These are phyloP conservation scores for Stagonosporopsis cucurbitacearum DNA, from an alignment of 2,329 filamentous ascomycete genomes.

Conservation along the genomic window DNA sequence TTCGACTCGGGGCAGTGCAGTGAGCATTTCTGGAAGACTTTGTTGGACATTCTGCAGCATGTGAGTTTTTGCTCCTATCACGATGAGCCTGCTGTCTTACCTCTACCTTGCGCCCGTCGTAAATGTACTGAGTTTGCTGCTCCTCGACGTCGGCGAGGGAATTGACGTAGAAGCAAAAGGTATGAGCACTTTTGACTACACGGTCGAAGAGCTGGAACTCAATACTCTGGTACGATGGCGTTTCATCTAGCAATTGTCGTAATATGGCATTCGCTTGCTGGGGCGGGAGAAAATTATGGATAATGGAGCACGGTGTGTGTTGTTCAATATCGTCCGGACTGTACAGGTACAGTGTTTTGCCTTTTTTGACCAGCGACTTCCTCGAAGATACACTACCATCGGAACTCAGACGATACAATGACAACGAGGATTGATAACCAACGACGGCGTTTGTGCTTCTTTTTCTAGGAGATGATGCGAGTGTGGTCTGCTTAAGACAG, in stretches of 20 bases:
- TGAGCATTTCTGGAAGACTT: conserved; percentile 75
- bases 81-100: conserved; percentile 48
- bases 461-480: conserved; percentile 46
- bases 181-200: conserved; percentile 84
- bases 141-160: conserved; percentile 70
- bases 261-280: conserved; percentile 77
- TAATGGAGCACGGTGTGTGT: conserved; percentile 87
- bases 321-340: conserved; percentile 79
- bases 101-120: conserved; percentile 78
- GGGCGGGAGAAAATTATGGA: conserved; percentile 84
- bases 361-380: conserved; percentile 71
- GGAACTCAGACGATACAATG: conserved; percentile 30
- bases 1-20: conserved; percentile 73
- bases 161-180: conserved; percentile 82
- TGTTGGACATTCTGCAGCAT: conserved; percentile 69
- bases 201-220: conserved; percentile 89
- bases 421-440: conserved; percentile 55
- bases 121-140: conserved; percentile 82
- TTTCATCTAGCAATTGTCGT: conserved; percentile 75
- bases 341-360: conserved; percentile 83
- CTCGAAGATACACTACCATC: conserved; percentile 18
- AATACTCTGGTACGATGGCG: conserved; percentile 71
- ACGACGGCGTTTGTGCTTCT: conserved; percentile 22
- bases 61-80: background rate
- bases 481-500: conserved; percentile 54